Percentiles rank a stretch among this genome's conserved stretches.
These are phyloP conservation scores for Annulohypoxylon bovei DNA, from an alignment of 495 filamentous ascomycete genomes.

Conservation along the genomic window DNA sequence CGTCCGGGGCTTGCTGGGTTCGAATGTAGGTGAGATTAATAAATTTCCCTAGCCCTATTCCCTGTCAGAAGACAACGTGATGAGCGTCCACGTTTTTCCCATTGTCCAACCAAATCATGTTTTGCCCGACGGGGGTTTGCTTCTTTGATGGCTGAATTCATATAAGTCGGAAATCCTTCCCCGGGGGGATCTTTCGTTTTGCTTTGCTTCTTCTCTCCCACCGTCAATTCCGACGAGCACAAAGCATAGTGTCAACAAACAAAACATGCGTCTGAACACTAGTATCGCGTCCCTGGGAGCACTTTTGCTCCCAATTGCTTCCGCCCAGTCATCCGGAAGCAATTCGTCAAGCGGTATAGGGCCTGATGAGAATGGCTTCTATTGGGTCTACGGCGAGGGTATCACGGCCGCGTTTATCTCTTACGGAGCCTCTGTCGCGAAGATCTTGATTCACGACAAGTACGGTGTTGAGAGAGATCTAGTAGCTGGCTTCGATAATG, in stretches of 20 bases:
- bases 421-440: slow-evolving; percentile 81
- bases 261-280: slow-evolving; percentile 44
- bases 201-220: slow-evolving; percentile 21
- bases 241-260: slow-evolving; percentile 29
- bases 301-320: slow-evolving; percentile 41
- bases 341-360: slow-evolving; percentile 30
- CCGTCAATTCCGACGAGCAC: slow-evolving; percentile 39
- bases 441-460: slow-evolving; percentile 77
- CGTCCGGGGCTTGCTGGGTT: slow-evolving; percentile 32
- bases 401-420: slow-evolving; percentile 80
- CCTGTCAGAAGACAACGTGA: slow-evolving; percentile 36
- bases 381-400: slow-evolving; percentile 75
- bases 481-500: slow-evolving; percentile 82
- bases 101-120: slow-evolving; percentile 43
- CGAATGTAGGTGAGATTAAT: slow-evolving; percentile 46
- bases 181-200: not conserved
- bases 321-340: slow-evolving; percentile 33
- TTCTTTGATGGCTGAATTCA: slow-evolving; percentile 41
- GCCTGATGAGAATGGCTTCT: slow-evolving; percentile 65
- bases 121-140: slow-evolving; percentile 27
- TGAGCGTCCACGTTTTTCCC: slow-evolving; percentile 23
- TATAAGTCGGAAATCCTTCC: slow-evolving; percentile 43
- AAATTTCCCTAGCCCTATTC: slow-evolving; percentile 33
- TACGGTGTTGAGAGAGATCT: slow-evolving; percentile 72
- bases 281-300: slow-evolving; percentile 42